Conservation (phyloP, 257 asterid species). For the Rubia yunnanensis region DNA sequence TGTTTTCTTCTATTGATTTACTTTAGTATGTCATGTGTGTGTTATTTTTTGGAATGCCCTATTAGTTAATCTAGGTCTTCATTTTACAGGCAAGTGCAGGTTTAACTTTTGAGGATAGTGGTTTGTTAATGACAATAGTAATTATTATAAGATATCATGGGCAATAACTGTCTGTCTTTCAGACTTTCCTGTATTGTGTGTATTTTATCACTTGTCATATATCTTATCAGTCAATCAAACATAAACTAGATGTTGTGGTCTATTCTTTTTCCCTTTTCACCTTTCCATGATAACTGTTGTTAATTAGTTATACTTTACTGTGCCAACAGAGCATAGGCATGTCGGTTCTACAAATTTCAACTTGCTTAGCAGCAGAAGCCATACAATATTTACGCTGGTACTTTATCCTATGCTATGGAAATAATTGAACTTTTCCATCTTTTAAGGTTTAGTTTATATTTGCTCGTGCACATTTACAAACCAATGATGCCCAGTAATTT, state of each 20-base stretch:
- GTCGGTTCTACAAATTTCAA: constrained; percentile 99
- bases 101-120: neutral
- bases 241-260: neutral
- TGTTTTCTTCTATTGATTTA: neutral
- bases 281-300: constrained; percentile 10
- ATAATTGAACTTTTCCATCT: neutral
- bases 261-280: neutral
- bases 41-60: neutral
- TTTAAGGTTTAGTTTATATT: neutral
- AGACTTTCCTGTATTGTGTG: neutral
- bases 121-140: neutral
- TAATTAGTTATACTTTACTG: constrained; percentile 11
- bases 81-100: neutral
- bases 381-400: constrained; percentile 99
- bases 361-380: constrained; percentile 98
- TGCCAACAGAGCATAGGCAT: constrained; percentile 88
- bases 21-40: neutral
- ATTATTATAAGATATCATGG: neutral
- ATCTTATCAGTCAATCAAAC: neutral
- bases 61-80: neutral
- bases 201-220: neutral
- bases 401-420: neutral
- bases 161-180: neutral
- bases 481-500: neutral
- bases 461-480: neutral